Percentiles rank a stretch among this genome's conserved stretches.
Evolutionary conservation across 2,329 filamentous ascomycete species (phyloP).

Genomic region (Myotisia sp.): DNA sequence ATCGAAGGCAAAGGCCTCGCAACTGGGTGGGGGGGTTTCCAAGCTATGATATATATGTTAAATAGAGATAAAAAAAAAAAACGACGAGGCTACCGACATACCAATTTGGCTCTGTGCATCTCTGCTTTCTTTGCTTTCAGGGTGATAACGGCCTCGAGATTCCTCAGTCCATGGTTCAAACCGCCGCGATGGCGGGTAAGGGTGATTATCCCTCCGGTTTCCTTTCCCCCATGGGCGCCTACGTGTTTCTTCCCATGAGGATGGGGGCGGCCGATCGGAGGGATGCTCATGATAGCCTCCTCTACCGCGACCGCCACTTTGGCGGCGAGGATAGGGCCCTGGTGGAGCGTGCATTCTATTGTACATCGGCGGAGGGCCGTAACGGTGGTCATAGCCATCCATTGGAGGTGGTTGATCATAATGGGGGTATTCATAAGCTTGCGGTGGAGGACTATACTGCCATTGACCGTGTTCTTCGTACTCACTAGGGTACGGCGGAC

Average conservation of each 20-base stretch:
- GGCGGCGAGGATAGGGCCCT: slow-evolving; percentile 11
- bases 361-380: slow-evolving; percentile 8
- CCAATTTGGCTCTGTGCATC: slow-evolving; percentile 10
- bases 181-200: background rate
- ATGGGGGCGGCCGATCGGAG: slow-evolving; percentile 5
- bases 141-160: slow-evolving; percentile 1
- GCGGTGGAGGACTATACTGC: slow-evolving; percentile 12
- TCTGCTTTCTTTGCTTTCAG: slow-evolving; percentile 9
- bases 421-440: slow-evolving; percentile 15
- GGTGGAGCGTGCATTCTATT: slow-evolving; percentile 6
- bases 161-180: slow-evolving; percentile 3
- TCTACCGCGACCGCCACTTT: background rate
- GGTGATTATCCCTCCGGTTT: slow-evolving; percentile 1
- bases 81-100: slow-evolving; percentile 5
- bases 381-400: slow-evolving; percentile 12
- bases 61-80: background rate
- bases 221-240: slow-evolving; percentile 1
- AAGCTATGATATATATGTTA: slow-evolving; percentile 8
- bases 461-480: slow-evolving; percentile 12
- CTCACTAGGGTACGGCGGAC: slow-evolving; percentile 8
- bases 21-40: slow-evolving; percentile 14
- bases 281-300: slow-evolving; percentile 8
- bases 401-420: slow-evolving; percentile 14
- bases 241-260: slow-evolving; percentile 6
- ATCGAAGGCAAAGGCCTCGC: slow-evolving; percentile 18